Base-by-base conservation (phyloP, 2,329 filamentous ascomycete species). In the Sclerotinia sclerotiorum region DNA sequence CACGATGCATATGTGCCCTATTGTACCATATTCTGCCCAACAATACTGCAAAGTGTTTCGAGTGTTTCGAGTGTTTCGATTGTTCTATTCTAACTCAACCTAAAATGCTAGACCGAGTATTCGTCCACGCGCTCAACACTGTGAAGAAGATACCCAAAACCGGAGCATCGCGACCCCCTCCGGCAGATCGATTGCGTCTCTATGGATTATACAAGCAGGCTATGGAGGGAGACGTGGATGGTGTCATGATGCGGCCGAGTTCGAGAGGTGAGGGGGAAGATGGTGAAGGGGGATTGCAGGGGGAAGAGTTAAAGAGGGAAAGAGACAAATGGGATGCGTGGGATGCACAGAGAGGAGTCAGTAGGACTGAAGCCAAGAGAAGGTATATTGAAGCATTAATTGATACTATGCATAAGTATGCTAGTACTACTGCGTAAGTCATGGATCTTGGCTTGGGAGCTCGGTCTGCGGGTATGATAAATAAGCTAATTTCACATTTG, bases 121-220 rank as follows among this genome's bases (percentile, higher is more conserved):
- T 99, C 80, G 94, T 96, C 79, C 94, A 99, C 87, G 95, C 95
- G 73, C 90, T 99, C 80, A 97, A 97, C 82, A 98, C 95, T 32
- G 94, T 99, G 76, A 97, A 97, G 81, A 96, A 96, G 81, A 96
- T 99, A 75, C 92, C 92, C 74, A 94, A 95, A 77, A 97, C 94
- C 24, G 94, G 95, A 72, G 93, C 93, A 65, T 88, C 92, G 71
- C 90, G 95, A 71, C 95, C 95, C 57, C 95, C 95, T 60, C 87
- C 93, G 2, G 83, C 86, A 70, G 94, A 96, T 77, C 90, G 95
- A 69, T 84, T 99, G 74, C 91, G 91, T 69, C 90, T 99, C 71
- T 99, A 99, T 89, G 95, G 95, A 72, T 85, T 99, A 73, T 99
- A 99, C 83, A 99, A 99, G 79, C 95, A 99, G 81, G 93, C 93